Conservation (phyloP, 257 asterid species). For the Petunia secreta region DNA sequence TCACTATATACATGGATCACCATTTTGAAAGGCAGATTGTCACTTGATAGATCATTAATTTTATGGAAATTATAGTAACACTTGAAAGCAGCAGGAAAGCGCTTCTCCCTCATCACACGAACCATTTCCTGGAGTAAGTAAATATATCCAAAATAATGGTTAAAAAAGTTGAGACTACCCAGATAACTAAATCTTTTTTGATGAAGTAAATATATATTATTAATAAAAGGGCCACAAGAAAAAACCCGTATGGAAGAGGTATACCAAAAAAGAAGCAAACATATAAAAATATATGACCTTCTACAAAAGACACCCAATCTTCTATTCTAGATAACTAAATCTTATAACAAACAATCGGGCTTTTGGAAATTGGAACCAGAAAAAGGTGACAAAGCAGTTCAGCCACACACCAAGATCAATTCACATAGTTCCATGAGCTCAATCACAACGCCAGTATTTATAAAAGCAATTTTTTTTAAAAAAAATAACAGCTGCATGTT, state of each 20-base stretch:
- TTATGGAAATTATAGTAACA: constrained; percentile 81
- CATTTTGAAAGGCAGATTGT: constrained; percentile 87
- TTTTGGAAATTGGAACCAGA: background rate
- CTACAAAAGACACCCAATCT: too few species aligned
- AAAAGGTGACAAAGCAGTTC: background rate
- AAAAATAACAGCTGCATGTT: background rate
- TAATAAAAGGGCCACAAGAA: too few species aligned
- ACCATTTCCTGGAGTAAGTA: constrained; percentile 75
- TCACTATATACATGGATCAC: constrained; percentile 92
- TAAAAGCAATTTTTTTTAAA: too few species aligned
- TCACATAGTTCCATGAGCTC: background rate
- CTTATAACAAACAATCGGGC: background rate
- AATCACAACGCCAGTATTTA: background rate
- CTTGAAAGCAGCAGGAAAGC: constrained; percentile 83
- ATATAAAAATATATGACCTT: too few species aligned
- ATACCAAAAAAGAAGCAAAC: too few species aligned
- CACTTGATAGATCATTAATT: constrained; percentile 55
- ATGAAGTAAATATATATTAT: too few species aligned
- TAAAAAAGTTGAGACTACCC: background rate
- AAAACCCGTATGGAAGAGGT: too few species aligned
- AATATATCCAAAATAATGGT: background rate
- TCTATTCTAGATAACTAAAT: background rate
- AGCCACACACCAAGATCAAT: background rate
- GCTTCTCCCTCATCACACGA: constrained; percentile 79
- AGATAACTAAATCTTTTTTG: background rate